Percentiles rank a stretch among this genome's conserved stretches.
Conservation (phyloP, 805 yeast genomes). For the Ogataea populi-albae region DNA sequence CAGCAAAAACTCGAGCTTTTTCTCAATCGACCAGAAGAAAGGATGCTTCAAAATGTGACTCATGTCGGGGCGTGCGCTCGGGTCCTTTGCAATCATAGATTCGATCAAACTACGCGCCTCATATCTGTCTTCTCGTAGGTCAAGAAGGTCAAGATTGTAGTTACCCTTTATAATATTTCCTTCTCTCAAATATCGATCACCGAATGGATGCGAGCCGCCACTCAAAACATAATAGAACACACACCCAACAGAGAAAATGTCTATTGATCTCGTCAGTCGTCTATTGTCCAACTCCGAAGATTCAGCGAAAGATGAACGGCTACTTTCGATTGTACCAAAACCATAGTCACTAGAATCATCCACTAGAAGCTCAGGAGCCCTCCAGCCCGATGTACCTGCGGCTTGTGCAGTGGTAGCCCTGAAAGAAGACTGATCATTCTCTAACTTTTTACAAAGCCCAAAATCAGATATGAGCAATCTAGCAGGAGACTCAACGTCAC, state of each 20-base stretch:
- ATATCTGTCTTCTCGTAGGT: constrained; percentile 40
- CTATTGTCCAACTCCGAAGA: constrained; percentile 32
- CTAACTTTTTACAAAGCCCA: constrained; percentile 90
- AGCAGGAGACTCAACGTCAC: constrained; percentile 39
- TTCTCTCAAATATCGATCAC: constrained; percentile 85
- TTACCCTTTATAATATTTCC: constrained; percentile 77
- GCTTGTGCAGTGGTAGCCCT: constrained; percentile 89
- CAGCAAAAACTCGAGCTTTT: constrained; percentile 77
- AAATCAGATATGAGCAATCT: constrained; percentile 89
- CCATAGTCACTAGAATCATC: constrained; percentile 33
- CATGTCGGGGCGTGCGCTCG: constrained; percentile 71
- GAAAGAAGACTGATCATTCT: constrained; percentile 89
- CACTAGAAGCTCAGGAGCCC: constrained; percentile 85
- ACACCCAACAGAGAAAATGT: constrained; percentile 92
- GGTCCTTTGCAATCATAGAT: constrained; percentile 68
- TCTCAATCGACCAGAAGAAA: constrained; percentile 74
- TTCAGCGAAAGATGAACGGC: constrained; percentile 1
- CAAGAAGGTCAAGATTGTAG: constrained; percentile 48
- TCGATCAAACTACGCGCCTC: constrained; percentile 75
- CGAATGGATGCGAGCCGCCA: constrained; percentile 89
- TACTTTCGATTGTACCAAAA: constrained; percentile 9
- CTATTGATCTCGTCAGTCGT: constrained; percentile 83
- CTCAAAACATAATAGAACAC: constrained; percentile 84
- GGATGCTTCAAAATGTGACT: constrained; percentile 74
- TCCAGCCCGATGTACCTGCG: constrained; percentile 98